A percentile compares a stretch with the other conserved stretches of the same genome.
phyloP scores from a whole-genome alignment of 495 filamentous ascomycete genomes.

The Mycothermus thermophilus region DNA sequence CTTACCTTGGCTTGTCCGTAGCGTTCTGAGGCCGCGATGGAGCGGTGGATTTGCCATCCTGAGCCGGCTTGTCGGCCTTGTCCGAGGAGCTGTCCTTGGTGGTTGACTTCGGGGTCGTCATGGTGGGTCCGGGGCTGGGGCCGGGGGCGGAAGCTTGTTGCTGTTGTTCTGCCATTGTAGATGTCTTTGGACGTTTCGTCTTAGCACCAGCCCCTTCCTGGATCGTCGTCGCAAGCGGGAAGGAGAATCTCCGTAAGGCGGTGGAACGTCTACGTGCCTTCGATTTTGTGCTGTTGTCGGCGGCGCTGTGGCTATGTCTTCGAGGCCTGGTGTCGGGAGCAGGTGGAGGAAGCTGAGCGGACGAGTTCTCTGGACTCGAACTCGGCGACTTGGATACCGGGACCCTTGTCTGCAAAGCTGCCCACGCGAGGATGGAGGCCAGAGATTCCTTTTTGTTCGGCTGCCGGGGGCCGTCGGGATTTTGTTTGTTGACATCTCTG shows the following conservation, averaged over 20 bases:
- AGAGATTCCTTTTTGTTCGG: constrained; percentile 20
- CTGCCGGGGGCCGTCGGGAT: constrained; percentile 11
- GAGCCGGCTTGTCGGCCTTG: constrained; percentile 13
- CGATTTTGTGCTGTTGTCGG: constrained; percentile 13
- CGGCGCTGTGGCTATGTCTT: constrained; percentile 18
- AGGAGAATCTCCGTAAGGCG: constrained; percentile 15
- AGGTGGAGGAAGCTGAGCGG: neutral
- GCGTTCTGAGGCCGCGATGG: neutral
- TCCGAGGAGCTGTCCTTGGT: constrained; percentile 15
- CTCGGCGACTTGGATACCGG: constrained; percentile 4
- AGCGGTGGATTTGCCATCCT: constrained; percentile 3
- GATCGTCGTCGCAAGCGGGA: constrained; percentile 9
- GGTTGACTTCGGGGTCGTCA: constrained; percentile 10
- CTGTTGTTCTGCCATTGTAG: neutral
- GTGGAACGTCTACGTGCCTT: constrained; percentile 22
- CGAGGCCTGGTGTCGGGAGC: constrained; percentile 11
- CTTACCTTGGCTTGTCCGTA: constrained; percentile 12
- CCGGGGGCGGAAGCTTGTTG: no score
- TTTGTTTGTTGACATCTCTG: constrained; percentile 16
- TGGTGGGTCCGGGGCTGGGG: constrained; percentile 6
- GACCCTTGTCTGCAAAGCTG: constrained; percentile 13
- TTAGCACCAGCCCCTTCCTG: constrained; percentile 14
- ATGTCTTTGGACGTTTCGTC: constrained; percentile 18
- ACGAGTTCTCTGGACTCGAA: no score
- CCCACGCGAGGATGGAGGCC: constrained; percentile 18